Base-by-base conservation (phyloP, 805 yeast species). In the Ogataea haglerorum region DNA sequence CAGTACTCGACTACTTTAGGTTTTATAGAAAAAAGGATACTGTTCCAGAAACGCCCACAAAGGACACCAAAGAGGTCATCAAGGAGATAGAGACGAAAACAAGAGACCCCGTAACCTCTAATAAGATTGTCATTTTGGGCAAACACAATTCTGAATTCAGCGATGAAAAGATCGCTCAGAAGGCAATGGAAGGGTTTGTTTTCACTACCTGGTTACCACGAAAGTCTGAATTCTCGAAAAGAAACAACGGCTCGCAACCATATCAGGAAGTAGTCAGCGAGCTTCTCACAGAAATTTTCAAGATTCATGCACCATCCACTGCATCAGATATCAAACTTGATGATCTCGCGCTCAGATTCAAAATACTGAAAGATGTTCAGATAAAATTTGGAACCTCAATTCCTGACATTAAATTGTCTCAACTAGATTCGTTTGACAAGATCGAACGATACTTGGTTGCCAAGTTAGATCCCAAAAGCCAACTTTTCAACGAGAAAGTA, bases 401-500 rank as follows among this genome's bases (percentile, higher is more conserved):
- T 21, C 75, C 76, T 18, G 89, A 82, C 57, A 62, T 64, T 34
- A 59, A 65, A 25, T 56, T 81, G 21, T 53, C 78, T 6, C 59
- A 61, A 38, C 50, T 75, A 5, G 68, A 65, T 45, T 60, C 65
- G 10, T 62, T 73, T 16, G 57, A 46, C 2, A 62, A 60, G 27
- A 64, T 82, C 27, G 60, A 63, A 41, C 40, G 51, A 0, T 70
- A 69, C 38, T 61, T 77, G 34, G 24, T 49, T 1, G 38, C 51
- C 8, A 46, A 62, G 40, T 57, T 71, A n/a, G 65, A 72, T 18
- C 69, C 71, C 16, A 50, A 54, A 14, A 67, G 70, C 51, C 65
- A 66, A 56, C 36, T 40, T 2, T 72, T 65, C 48, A 76, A 75
- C 52, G 89, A 83, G 56, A 73, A 80, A 57, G 76, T 80, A 53